Conservation (phyloP, 2,329 filamentous ascomycete species). For the Didymella glomerata region DNA sequence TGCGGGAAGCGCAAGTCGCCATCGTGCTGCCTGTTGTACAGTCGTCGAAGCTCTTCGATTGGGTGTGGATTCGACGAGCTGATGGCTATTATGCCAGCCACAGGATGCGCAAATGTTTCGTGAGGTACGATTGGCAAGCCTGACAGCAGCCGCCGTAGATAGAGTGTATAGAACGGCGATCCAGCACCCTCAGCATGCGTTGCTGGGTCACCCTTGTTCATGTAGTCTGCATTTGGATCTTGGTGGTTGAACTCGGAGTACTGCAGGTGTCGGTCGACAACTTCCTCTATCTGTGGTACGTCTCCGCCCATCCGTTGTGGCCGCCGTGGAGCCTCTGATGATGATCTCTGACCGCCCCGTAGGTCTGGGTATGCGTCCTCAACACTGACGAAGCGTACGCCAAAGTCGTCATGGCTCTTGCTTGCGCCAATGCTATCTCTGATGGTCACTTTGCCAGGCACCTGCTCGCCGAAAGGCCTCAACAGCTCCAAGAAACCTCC, state of each 20-base stretch:
- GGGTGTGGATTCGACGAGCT: conserved; percentile 85
- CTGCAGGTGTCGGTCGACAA: conserved; percentile 80
- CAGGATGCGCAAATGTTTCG: conserved; percentile 93
- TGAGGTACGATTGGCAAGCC: conserved; percentile 80
- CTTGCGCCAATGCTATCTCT: conserved; percentile 89
- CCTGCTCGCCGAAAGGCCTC: conserved; percentile 86
- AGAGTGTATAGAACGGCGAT: conserved; percentile 85
- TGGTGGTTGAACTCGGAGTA: conserved; percentile 69
- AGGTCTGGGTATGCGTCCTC: conserved; percentile 61
- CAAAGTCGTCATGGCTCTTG: conserved; percentile 86
- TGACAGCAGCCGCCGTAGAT: conserved; percentile 83
- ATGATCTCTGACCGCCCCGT: conserved; percentile 37
- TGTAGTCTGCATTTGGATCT: conserved; percentile 52
- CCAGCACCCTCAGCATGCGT: conserved; percentile 48
- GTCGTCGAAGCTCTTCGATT: conserved; percentile 82
- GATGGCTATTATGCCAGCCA: conserved; percentile 93
- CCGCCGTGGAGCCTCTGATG: conserved; percentile 38
- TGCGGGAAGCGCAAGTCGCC: conserved; percentile 76
- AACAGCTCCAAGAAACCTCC: conserved; percentile 85
- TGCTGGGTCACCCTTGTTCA: conserved; percentile 46
- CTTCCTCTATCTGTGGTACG: conserved; percentile 76
- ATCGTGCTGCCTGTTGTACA: conserved; percentile 86
- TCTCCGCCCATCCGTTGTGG: conserved; percentile 58
- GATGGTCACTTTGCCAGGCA: conserved; percentile 87
- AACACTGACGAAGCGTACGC: conserved; percentile 82